These are phyloP conservation scores for Hydrangea macrophylla DNA, from an alignment of 148 eudicot species.

Conservation along the genomic window DNA sequence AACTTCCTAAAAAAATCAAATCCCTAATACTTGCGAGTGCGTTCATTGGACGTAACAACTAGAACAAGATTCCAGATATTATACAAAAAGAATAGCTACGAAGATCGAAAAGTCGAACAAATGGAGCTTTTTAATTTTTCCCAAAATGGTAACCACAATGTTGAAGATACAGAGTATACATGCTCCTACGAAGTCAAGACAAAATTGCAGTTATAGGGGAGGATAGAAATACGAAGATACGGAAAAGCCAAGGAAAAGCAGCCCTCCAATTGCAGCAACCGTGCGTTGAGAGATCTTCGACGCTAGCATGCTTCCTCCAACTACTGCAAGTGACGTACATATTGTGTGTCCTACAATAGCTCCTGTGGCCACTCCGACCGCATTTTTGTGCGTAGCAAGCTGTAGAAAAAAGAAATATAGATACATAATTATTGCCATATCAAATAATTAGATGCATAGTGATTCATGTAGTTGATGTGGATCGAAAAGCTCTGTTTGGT, in stretches of 20 bases:
- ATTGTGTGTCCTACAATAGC: conserved; percentile 75
- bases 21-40: too few species aligned
- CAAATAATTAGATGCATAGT: neutral
- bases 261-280: conserved; percentile 83
- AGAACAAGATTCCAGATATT: too few species aligned
- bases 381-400: conserved; percentile 95
- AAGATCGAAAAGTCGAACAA: neutral
- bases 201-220: conserved; percentile 42
- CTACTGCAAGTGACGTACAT: conserved; percentile 89
- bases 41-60: too few species aligned
- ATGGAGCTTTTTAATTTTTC: neutral
- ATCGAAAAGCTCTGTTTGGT: too few species aligned
- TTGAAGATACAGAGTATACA: neutral
- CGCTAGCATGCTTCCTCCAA: conserved; percentile 96
- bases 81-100: neutral
- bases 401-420: conserved; percentile 22
- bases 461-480: too few species aligned
- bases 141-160: too few species aligned
- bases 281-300: conserved; percentile 89
- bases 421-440: neutral
- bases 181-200: neutral
- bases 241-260: conserved; percentile 89
- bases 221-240: conserved; percentile 91
- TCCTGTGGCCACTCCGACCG: conserved; percentile 84
- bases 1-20: too few species aligned